Conservation (phyloP, 1,284 basidiomycete species). For the Garcileccinum viscosum region DNA sequence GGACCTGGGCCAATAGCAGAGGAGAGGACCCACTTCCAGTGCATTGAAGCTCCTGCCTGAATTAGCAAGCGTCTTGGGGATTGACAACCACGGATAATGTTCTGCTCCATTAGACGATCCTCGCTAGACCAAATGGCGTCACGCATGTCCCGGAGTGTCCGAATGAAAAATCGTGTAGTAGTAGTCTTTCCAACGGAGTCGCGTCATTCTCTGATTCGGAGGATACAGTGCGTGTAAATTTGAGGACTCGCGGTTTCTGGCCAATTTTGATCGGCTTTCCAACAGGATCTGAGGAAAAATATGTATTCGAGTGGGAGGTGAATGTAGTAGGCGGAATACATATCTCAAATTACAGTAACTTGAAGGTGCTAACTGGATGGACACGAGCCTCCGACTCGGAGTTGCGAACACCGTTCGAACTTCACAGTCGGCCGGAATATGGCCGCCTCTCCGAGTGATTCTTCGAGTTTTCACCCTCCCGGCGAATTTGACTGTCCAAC, state of each 20-base stretch:
- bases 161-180: not conserved
- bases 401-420: too few relatives aligned
- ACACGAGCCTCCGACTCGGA: too few relatives aligned
- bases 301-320: too few relatives aligned
- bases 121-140: not conserved
- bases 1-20: not conserved
- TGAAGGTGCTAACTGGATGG: too few relatives aligned
- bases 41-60: not conserved
- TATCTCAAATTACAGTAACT: too few relatives aligned
- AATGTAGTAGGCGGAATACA: too few relatives aligned
- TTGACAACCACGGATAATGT: not conserved
- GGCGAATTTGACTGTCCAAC: not conserved
- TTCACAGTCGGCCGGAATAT: too few relatives aligned
- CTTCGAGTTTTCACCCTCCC: not conserved
- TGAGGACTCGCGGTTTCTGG: too few relatives aligned
- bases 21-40: not conserved
- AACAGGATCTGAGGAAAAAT: too few relatives aligned
- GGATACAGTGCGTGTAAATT: too few relatives aligned
- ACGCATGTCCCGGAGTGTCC: not conserved
- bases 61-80: not conserved
- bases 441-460: not conserved
- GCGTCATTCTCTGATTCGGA: too few relatives aligned
- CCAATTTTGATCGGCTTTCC: too few relatives aligned
- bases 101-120: not conserved
- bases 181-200: not conserved